Base-by-base conservation (phyloP, 1,284 basidiomycete species). In the Chiua sp. region DNA sequence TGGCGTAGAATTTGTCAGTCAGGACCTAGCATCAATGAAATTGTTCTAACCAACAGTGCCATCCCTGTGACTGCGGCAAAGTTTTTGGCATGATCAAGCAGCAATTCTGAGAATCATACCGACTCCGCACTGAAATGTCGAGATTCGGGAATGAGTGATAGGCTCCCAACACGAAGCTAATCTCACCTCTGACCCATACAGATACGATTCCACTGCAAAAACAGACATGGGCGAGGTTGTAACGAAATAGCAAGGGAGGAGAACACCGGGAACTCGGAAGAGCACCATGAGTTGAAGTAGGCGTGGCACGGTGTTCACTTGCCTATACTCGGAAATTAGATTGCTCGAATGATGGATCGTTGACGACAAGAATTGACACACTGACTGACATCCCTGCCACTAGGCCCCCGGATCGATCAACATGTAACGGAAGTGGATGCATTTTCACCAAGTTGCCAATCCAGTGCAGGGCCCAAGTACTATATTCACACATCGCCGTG, bases 131-230 rank as follows among this genome's bases (percentile, higher is more conserved):
- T 69, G 35, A 32, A n/a, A n/a, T 47, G 23, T 20, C 23, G 20
- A 23, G 10, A 22, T 20, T 30, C 18, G 18, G 50, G 37, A 15
- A 46, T 49, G n/a, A 56, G 48, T 15, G 26, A 35, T 16, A 39
- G 8, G 13, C 20, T 22, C 22, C 23, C 13, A 13, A 4, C 11
- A 4, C 8, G 32, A 32, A 51, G n/a, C 48, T 13, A 22, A 55
- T 20, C 56, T 61, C 47, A 57, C 67, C 59, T 67, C 64, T 46
- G 65, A 66, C 50, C 16, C 39, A 33, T 50, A 59, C 55, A 66
- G 47, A 50, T 67, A 67, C 13, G 51, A 56, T 35, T 67, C 65
- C 20, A 67, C 65, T 42, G 56, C 59, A n/a, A 13, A 47, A 33
- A 49, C 16, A 42, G 64, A 64, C 65, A 67, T 64, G 35, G 50